Conservation (phyloP, 2,329 filamentous ascomycete genomes). For the Fusarium abutilonis region DNA sequence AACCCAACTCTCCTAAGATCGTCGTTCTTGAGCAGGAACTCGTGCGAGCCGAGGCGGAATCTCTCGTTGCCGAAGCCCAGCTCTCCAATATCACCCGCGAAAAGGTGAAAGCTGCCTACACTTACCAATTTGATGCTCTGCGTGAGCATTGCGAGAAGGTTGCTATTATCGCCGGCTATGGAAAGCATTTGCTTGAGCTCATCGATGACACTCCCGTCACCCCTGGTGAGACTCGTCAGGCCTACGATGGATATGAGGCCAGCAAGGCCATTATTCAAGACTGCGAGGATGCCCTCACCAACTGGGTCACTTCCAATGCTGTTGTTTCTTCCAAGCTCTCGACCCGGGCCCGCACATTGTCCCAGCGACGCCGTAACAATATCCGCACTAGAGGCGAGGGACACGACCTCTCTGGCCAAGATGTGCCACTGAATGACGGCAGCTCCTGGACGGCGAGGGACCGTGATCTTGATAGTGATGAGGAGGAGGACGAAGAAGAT, state of each 20-base stretch:
- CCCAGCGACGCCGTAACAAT: constrained; percentile 81
- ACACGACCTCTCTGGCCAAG: constrained; percentile 84
- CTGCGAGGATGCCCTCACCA: constrained; percentile 95
- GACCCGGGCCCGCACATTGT: constrained; percentile 85
- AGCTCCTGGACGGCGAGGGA: constrained; percentile 87
- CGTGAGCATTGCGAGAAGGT: constrained; percentile 98
- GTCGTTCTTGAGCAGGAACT: constrained; percentile 98
- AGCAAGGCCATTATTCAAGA: constrained; percentile 99
- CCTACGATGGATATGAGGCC: constrained; percentile 97
- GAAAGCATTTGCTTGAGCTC: constrained; percentile 96
- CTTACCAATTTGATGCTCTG: constrained; percentile 97
- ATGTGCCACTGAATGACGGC: constrained; percentile 78
- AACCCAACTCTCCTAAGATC: constrained; percentile 97
- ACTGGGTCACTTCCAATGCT: constrained; percentile 93
- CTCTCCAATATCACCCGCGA: constrained; percentile 99
- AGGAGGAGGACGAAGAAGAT: constrained; percentile 70
- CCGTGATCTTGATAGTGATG: constrained; percentile 70
- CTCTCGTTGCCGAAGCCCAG: constrained; percentile 97
- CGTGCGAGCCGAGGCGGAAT: constrained; percentile 97
- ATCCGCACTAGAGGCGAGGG: constrained; percentile 75
- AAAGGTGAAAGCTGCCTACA: constrained; percentile 98
- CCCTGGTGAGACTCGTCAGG: constrained; percentile 92
- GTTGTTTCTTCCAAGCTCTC: constrained; percentile 89
- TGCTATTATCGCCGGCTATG: constrained; percentile 96
- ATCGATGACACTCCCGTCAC: constrained; percentile 97